Evolutionary conservation across 768 basidiomycete genomes (phyloP).

Genomic region (Tubosaeta sp.): DNA sequence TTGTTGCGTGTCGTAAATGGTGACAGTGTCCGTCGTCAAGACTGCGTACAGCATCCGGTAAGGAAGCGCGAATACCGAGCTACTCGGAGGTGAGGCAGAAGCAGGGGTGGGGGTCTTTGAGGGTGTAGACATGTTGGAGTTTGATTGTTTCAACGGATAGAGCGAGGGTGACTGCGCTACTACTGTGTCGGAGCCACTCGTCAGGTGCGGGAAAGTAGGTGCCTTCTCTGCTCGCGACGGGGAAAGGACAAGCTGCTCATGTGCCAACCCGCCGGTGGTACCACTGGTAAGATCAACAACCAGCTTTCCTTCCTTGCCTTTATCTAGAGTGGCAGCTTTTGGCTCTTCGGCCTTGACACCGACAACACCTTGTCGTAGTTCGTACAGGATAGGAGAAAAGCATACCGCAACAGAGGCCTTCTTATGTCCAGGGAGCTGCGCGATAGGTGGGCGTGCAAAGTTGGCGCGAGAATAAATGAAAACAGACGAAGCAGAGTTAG

Average conservation of each 20-base stretch:
- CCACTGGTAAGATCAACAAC: conserved; percentile 56
- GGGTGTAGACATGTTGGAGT: conserved; percentile 9
- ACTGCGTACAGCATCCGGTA: conserved; percentile 96
- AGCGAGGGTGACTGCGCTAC: conserved; percentile 10
- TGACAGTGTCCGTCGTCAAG: conserved; percentile 92
- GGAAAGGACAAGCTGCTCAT: conserved; percentile 8
- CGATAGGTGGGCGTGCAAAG: conserved; percentile 88
- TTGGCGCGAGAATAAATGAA: conserved; percentile 97
- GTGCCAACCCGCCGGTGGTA: neutral
- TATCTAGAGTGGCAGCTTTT: conserved; percentile 62
- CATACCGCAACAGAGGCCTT: conserved; percentile 92
- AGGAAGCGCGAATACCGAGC: conserved; percentile 81
- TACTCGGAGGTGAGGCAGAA: conserved; percentile 43
- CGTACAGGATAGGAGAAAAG: conserved; percentile 92
- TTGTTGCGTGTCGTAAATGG: conserved; percentile 97
- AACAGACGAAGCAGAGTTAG: conserved; percentile 57
- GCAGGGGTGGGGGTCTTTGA: conserved; percentile 20
- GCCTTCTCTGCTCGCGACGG: conserved; percentile 19
- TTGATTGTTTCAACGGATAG: conserved; percentile 12
- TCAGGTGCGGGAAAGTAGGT: conserved; percentile 1
- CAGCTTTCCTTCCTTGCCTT: conserved; percentile 56
- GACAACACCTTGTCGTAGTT: conserved; percentile 64
- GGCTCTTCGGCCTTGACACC: conserved; percentile 37
- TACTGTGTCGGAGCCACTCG: conserved; percentile 7
- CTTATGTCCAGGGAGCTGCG: conserved; percentile 93